Evolutionary conservation across 1,139 yeast species (phyloP), one percentile per base, ranked within the genome.

Genomic region (Zygoascus sp.): DNA sequence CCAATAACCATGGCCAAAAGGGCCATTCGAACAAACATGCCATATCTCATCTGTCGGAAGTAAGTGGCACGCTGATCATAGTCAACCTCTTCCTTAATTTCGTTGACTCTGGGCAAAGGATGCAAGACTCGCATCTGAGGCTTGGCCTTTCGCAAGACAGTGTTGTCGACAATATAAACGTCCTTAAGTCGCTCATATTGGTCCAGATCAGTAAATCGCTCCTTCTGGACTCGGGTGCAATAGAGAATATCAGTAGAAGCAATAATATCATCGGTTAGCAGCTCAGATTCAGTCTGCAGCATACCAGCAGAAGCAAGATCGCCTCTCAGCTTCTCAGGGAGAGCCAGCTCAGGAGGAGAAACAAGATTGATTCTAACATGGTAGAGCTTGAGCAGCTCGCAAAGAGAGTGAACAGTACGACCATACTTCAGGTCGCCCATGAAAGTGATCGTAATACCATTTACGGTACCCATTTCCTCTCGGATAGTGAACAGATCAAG

Each of bases 401-500:
- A 87, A 67, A 94, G 79, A 13, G 98, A 92, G 72, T 94, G 99
- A 45, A 94, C 97, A 56, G 99, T 96, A 74, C 99, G 84, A 51
- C 99, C 98, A 64, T 88, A 87, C 69, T 88, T 88, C 77, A 94
- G 79, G 67, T 94, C 99, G 64, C 99, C 99, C 96, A 94, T 90
- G 69, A 94, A 94, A 7, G 99, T 94, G 56, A 94, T 94, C 40
- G 96, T 89, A 63, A 94, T 84, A 65, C 97, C 97, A 66, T 94
- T 94, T 45, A 94, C 97, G 50, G 97, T 88, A 66, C 99, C 99
- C 58, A 94, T 77, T 72, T 94, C 99, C 72, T 94, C 99, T 73
- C 99, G 86, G 60, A 94, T 94, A 49, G 99, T 94, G 77, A 92
- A 94, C 69, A 94, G 75, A 65, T 94, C 99, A 61, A 94, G 76